These are phyloP conservation scores for Vicia villosa DNA, from an alignment of 306 rosid genomes.

Conservation along the genomic window DNA sequence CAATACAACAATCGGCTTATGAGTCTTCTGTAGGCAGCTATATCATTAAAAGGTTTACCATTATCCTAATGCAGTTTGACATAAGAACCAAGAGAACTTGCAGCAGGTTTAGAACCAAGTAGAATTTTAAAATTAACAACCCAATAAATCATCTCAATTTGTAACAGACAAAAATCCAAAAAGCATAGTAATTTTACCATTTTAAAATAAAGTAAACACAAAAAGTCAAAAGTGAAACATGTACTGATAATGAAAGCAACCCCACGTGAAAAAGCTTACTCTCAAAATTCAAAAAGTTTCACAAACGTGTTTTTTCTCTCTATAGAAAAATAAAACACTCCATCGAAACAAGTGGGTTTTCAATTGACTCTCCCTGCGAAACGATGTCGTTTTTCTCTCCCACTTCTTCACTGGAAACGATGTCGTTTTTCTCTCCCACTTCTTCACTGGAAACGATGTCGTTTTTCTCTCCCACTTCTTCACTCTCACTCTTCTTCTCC, in stretches of 20 bases:
- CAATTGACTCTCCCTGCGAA: slow-evolving; percentile 54
- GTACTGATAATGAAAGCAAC: slow-evolving; percentile 16
- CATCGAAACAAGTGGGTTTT: slow-evolving; percentile 76
- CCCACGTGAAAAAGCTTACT: slow-evolving; percentile 27
- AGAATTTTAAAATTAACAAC: too few relatives aligned
- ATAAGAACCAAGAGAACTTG: too few relatives aligned
- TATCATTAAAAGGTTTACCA: too few relatives aligned
- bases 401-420: slow-evolving; percentile 20
- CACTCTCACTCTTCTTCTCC: slow-evolving; percentile 18
- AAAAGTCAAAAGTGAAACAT: slow-evolving; percentile 35
- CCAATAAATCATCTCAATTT: too few relatives aligned
- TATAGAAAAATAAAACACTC: slow-evolving; percentile 98
- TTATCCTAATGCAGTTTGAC: too few relatives aligned
- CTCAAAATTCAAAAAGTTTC: slow-evolving; percentile 24
- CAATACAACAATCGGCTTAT: too few relatives aligned
- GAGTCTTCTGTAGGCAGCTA: too few relatives aligned
- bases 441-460: slow-evolving; percentile 35
- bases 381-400: slow-evolving; percentile 48
- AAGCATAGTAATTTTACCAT: neutral
- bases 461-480: slow-evolving; percentile 38
- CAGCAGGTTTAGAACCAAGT: too few relatives aligned
- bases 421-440: slow-evolving; percentile 43
- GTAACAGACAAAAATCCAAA: neutral
- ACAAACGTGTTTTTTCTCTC: slow-evolving; percentile 37
- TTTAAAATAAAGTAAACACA: neutral